Evolutionary conservation across 1,139 yeast species (phyloP), one percentile per base, ranked within the genome.

Genomic region (Blastobotrys malaysiensis): DNA sequence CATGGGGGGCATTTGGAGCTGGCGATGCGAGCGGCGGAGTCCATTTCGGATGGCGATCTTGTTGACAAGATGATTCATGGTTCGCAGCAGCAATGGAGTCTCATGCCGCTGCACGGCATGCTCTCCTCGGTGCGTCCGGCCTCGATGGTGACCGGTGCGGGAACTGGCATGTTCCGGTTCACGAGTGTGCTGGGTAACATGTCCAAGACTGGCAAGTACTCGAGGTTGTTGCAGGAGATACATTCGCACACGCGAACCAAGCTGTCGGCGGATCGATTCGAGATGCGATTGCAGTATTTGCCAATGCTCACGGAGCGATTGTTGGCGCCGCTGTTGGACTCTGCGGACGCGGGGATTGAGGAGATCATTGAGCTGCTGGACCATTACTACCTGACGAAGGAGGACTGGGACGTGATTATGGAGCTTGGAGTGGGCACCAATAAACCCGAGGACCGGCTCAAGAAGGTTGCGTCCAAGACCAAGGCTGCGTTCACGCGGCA

Each of bases 21-120:
- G 36, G 84, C 86, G 1, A 86, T 89, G 0, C 74, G 75, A 27
- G 99, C 99, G 0, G 89, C 98, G 0, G 91, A 89, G 61, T 82
- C 88, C 53, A 88, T 95, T 50, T 84, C 95, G 46, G 79, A 80
- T 54, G 86, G 93, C 14, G 99, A 95, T 68, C 69, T 84, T 27
- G 84, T 91, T 19, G 96, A 90, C 67, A 75, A 82, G 26, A 77
- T 82, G 67, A 91, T 95, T 57, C 86, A 96, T 64, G 87, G 96
- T 45, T 81, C 95, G 49, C 97, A 91, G 64, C 99, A 93, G 70
- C 91, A 88, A 64, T 95, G 99, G 99, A 83, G 95, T 60, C 76
- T 95, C 60, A 79, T 95, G 75, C 99, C 99, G 2, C 79, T 90
- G 63, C 97, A 91, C 71, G 98, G 93, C 0, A 79, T 90, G 2